These are phyloP conservation scores for Mortierella sp. DNA, from an alignment of 371 early-diverging fungal genomes.

Conservation along the genomic window DNA sequence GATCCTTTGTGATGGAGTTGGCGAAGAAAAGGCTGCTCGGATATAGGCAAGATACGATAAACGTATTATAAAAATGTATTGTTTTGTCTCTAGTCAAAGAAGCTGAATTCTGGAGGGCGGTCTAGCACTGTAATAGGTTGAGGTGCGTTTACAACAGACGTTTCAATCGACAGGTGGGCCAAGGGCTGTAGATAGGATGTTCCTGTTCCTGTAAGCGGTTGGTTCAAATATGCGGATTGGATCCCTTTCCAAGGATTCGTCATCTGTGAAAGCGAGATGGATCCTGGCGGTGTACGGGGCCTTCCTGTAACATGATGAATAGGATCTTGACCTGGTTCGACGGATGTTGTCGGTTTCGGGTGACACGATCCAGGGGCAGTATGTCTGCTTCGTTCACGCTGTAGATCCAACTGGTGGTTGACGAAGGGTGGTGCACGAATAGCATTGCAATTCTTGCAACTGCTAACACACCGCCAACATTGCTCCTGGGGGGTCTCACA, in stretches of 20 bases:
- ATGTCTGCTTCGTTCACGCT: constrained; percentile 25
- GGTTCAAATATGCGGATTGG: constrained; percentile 18
- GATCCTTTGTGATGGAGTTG: constrained; percentile 38
- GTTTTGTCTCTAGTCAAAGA: constrained; percentile 25
- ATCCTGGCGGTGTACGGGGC: constrained; percentile 39
- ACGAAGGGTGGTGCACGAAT: constrained; percentile 31
- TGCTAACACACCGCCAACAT: constrained; percentile 25
- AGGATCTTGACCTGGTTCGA: neutral
- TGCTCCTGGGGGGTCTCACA: constrained; percentile 34
- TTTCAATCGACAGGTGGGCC: no score
- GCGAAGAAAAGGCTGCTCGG: constrained; percentile 49
- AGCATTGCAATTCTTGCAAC: constrained; percentile 18
- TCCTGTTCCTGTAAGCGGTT: neutral
- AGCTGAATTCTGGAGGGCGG: constrained; percentile 38
- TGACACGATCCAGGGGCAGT: neutral
- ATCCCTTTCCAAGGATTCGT: constrained; percentile 5
- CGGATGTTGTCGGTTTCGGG: neutral
- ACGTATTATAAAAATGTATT: no score
- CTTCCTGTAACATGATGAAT: neutral
- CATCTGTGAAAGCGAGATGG: constrained; percentile 39
- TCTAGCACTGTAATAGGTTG: no score
- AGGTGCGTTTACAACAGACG: no score
- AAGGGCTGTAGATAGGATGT: no score
- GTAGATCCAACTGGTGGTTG: constrained; percentile 34
- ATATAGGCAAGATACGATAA: constrained; percentile 23